These are phyloP conservation scores for Pittosporum tobira DNA, from an alignment of 129 eudicot species.

Conservation along the genomic window DNA sequence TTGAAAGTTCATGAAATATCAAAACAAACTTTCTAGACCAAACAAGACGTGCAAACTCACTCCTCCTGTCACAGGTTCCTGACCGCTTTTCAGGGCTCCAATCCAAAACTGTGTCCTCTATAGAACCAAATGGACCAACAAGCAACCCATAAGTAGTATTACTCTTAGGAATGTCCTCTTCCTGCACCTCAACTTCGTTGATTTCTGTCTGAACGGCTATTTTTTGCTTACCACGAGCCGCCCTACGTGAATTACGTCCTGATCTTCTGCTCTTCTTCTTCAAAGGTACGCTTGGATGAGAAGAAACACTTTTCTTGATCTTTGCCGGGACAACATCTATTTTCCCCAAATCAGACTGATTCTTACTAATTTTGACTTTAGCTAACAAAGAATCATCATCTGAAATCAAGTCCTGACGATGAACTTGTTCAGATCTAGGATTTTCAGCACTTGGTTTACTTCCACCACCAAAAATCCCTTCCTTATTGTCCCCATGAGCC, in stretches of 20 bases:
- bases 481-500: constrained; percentile 85
- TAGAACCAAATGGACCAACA: constrained; percentile 87
- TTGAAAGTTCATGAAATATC: constrained; percentile 87
- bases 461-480: constrained; percentile 58
- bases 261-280: constrained; percentile 58
- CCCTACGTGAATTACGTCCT: constrained; percentile 38
- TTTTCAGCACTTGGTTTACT: constrained; percentile 22
- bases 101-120: constrained; percentile 66
- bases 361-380: constrained; percentile 15
- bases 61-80: constrained; percentile 91
- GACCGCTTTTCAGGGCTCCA: constrained; percentile 87
- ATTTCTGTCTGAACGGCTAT: constrained; percentile 19
- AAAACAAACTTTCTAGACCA: constrained; percentile 89
- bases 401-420: constrained; percentile 40
- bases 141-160: constrained; percentile 71
- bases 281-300: constrained; percentile 16
- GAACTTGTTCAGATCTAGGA: constrained; percentile 22
- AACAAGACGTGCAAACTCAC: constrained; percentile 83
- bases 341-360: constrained; percentile 26
- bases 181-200: constrained; percentile 36
- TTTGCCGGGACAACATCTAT: constrained; percentile 22
- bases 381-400: constrained; percentile 23
- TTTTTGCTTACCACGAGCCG: constrained; percentile 33
- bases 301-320: constrained; percentile 21
- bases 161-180: constrained; percentile 59